phyloP scores from a whole-genome alignment of 179 eudicot genomes.

The Carnegiea gigantea region DNA sequence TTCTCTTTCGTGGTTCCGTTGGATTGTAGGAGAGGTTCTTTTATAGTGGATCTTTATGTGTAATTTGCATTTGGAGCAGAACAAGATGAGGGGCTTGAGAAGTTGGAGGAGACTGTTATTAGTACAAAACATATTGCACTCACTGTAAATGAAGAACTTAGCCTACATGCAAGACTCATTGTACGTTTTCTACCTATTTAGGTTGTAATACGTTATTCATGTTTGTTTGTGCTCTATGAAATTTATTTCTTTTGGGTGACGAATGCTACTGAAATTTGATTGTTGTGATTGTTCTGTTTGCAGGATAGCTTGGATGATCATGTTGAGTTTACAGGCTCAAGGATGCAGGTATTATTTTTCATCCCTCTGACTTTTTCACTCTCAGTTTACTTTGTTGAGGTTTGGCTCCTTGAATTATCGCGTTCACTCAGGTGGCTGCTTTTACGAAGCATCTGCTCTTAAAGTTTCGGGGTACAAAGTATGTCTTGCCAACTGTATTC shows the following conservation, averaged over 20 bases:
- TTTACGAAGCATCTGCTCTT: too few relatives aligned
- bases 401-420: background rate
- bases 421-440: too few relatives aligned
- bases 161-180: slow-evolving; percentile 82
- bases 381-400: background rate
- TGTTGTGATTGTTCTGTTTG: slow-evolving; percentile 16
- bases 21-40: background rate
- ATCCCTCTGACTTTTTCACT: background rate
- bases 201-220: background rate
- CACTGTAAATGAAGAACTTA: slow-evolving; percentile 92
- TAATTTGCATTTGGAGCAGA: slow-evolving; percentile 50
- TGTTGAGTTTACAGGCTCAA: slow-evolving; percentile 77
- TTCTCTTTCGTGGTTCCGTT: background rate
- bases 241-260: background rate
- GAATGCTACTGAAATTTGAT: slow-evolving; percentile 7
- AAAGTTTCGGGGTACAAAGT: too few relatives aligned
- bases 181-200: slow-evolving; percentile 40
- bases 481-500: too few relatives aligned
- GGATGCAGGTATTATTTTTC: slow-evolving; percentile 58
- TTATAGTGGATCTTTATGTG: background rate
- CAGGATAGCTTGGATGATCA: slow-evolving; percentile 87
- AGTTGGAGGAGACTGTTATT: slow-evolving; percentile 77
- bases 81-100: slow-evolving; percentile 95
- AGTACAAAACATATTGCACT: slow-evolving; percentile 94
- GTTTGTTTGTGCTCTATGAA: background rate